Evolutionary conservation across 2,329 filamentous ascomycete species (phyloP), one percentile per base, ranked within the genome.

Genomic region (Diaporthe sp.): DNA sequence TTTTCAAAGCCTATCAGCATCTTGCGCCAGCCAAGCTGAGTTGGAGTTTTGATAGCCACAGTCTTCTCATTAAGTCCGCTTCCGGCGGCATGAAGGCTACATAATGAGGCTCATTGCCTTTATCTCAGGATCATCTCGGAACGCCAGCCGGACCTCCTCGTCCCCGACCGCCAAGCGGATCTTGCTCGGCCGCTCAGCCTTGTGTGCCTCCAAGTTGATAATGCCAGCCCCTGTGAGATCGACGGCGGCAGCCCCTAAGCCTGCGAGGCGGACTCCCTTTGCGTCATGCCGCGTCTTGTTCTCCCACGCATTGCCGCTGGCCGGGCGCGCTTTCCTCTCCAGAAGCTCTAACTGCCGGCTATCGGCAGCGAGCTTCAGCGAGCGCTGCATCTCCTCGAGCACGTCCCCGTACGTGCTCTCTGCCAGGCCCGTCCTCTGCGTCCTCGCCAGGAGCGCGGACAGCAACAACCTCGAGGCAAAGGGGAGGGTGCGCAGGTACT

Each of bases 341-440:
- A 96, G 84, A 76, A 92, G 89, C 49, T 91, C 88, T 58, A 92
- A 87, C 44, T 94, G 88, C n/a, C 89, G 87, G 57, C 87, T 90
- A 42, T 89, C 89, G 39, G 88, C 89, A 70, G 91, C 90, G 82
- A 93, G 87, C 71, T 89, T 86, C 3, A 90, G 90, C 76, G 96
- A 90, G 44, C 91, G 90, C 80, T 92, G 92, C 75, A 94, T 92
- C 84, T 99, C 97, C 79, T 98, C 95, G 9, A 98, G 87, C 7
- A 98, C 93, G 79, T 98, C 97, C 28, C 95, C 95, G 75, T 98
- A 91, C 0, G 95, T 93, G 72, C 95, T 96, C 85, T 99, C 97
- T 2, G 92, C 92, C 70, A 98, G 89, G 5, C 97, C 97, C 1
- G 94, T 97, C 72, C 96, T 90, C 76, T 96, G 92, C 49, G 94